These are phyloP conservation scores for Geranium rotundifolium DNA, from an alignment of 345 rosid genomes.

Conservation along the genomic window DNA sequence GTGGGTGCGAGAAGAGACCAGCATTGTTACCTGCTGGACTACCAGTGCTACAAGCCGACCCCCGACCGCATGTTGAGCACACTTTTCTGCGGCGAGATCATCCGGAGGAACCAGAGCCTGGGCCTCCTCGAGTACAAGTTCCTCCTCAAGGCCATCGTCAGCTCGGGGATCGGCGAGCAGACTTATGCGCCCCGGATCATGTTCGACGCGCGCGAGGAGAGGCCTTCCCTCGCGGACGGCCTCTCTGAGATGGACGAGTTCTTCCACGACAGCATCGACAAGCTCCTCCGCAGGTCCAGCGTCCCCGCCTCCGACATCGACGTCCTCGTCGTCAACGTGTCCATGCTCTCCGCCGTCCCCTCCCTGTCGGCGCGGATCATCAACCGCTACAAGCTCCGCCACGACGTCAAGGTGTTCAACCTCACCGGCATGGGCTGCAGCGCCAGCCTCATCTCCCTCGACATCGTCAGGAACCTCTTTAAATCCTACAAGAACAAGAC, in stretches of 20 bases:
- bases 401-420: constrained; percentile 55
- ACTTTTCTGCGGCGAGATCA: constrained; percentile 22
- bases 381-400: constrained; percentile 67
- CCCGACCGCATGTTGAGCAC: constrained; percentile 32
- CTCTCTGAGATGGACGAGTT: constrained; percentile 84
- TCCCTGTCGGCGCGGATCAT: constrained; percentile 55
- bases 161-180: constrained; percentile 38
- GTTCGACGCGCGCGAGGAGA: constrained; percentile 32
- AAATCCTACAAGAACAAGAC: constrained; percentile 35
- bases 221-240: constrained; percentile 47
- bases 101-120: constrained; percentile 26
- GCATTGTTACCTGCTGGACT: constrained; percentile 36
- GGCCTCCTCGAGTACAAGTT: constrained; percentile 39
- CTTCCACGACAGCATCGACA: constrained; percentile 45
- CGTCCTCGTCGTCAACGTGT: constrained; percentile 64
- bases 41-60: constrained; percentile 30
- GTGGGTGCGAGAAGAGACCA: constrained; percentile 15
- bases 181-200: constrained; percentile 31
- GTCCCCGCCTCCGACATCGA: constrained; percentile 60
- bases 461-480: constrained; percentile 52
- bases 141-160: constrained; percentile 38
- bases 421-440: constrained; percentile 91
- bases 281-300: constrained; percentile 47
- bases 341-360: constrained; percentile 57
- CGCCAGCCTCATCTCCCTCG: constrained; percentile 69